A percentile compares a stretch with the other conserved stretches of the same genome.
These are phyloP conservation scores for Colletotrichum sp. DNA, from an alignment of 2,329 filamentous ascomycete species.

Conservation along the genomic window DNA sequence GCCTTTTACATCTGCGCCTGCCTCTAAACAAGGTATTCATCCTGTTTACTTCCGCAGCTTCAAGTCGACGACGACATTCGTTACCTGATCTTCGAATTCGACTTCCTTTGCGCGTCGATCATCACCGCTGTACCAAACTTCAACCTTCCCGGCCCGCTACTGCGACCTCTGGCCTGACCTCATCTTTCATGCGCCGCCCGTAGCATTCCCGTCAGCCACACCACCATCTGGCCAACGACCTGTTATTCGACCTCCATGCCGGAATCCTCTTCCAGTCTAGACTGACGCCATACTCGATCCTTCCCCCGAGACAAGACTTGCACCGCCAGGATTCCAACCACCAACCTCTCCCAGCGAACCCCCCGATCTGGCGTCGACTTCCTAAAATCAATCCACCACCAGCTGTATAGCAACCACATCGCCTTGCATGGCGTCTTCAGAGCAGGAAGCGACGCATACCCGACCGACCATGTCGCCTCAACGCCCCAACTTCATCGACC, in stretches of 20 bases:
- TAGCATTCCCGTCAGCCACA: slow-evolving; percentile 19
- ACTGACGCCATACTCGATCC: slow-evolving; percentile 26
- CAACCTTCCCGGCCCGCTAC: not conserved
- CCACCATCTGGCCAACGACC: slow-evolving; percentile 3
- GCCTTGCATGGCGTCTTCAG: slow-evolving; percentile 9
- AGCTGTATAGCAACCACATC: not conserved
- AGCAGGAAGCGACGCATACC: not conserved
- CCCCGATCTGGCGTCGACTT: not conserved
- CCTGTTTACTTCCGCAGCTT: not conserved
- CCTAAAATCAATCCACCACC: not conserved
- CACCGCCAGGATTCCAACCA: slow-evolving; percentile 18
- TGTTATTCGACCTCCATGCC: slow-evolving; percentile 8
- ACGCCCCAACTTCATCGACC: slow-evolving; percentile 64
- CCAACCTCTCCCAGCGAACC: slow-evolving; percentile 13
- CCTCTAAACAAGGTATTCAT: slow-evolving; percentile 2
- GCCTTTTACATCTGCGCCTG: not conserved
- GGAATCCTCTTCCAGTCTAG: slow-evolving; percentile 1
- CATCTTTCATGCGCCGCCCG: slow-evolving; percentile 19
- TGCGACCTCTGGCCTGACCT: slow-evolving; percentile 24
- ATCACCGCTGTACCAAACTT: not conserved
- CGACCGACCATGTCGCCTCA: slow-evolving; percentile 50
- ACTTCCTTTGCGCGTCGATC: not conserved
- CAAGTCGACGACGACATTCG: slow-evolving; percentile 11
- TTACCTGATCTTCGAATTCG: not conserved
- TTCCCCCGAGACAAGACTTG: slow-evolving; percentile 23